Evolutionary conservation across 2,329 filamentous ascomycete genomes (phyloP).

Genomic region (Hyphodiscus sp.): DNA sequence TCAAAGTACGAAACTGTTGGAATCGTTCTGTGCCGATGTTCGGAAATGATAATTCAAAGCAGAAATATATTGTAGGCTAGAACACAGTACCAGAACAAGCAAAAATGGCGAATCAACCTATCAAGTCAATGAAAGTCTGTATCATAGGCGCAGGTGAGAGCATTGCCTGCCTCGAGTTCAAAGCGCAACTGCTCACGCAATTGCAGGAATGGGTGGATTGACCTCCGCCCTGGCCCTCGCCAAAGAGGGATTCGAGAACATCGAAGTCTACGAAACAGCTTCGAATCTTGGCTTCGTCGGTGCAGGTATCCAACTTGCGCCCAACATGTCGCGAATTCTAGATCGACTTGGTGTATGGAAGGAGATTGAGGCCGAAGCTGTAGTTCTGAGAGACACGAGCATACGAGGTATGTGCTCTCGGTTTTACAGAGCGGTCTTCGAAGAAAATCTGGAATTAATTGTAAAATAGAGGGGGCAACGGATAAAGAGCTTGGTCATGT

Average conservation of each 20-base stretch:
- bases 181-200: not conserved
- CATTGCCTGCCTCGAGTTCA: not conserved
- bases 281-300: conserved; percentile 73
- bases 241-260: conserved; percentile 66
- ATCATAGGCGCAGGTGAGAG: not conserved
- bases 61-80: not conserved
- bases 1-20: no score
- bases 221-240: conserved; percentile 66
- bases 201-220: conserved; percentile 69
- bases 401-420: conserved; percentile 50
- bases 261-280: conserved; percentile 69
- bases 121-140: not conserved
- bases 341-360: conserved; percentile 68
- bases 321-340: conserved; percentile 74
- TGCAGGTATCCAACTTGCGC: conserved; percentile 77
- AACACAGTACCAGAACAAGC: not conserved
- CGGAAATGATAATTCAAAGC: not conserved
- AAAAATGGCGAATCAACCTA: not conserved
- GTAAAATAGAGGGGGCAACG: conserved; percentile 52
- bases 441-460: not conserved
- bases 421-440: not conserved
- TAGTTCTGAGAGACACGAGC: conserved; percentile 63
- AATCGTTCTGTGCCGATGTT: no score
- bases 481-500: conserved; percentile 67
- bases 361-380: conserved; percentile 63